Evolutionary conservation across 352 stramenopile species (phyloP), one percentile per base, ranked within the genome.

Genomic region (Phytophthora aleatoria): DNA sequence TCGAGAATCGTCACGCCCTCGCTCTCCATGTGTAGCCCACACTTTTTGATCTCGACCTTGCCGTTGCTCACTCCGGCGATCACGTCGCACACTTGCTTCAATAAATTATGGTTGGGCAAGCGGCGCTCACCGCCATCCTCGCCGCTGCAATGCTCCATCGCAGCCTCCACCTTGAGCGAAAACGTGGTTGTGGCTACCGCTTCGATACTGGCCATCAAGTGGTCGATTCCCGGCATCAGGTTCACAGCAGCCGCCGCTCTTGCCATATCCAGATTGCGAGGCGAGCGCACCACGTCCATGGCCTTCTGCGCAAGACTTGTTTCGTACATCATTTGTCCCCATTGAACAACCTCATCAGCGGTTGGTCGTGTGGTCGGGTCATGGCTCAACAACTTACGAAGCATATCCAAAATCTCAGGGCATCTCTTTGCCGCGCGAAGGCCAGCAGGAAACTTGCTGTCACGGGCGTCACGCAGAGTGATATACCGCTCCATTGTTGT

Each of bases 401-500:
- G 71, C 83, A 92, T 92, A 30, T 79, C 71, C 49, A 93, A 70
- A 27, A 95, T 71, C 59, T 90, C 81, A 20, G 83, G 84, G 43
- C 81, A 90, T 35, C 74, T 74, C 45, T 77, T 78, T 24, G 73
- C 67, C 55, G 79, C 83, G 3, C 58, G 63, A 44, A 90, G 87
- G 16, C 83, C 62, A 3, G 59, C 30, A 13, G 87, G 84, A 30
- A 94, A 86, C 12, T 77, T 81, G 16, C 86, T 78, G 30, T 96
- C 82, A 57, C 87, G 82, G 1, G 91, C 78, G 42, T 87, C 75
- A 38, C 85, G 86, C 53, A 96, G 68, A 12, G 89, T 87, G 26
- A 95, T 78, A 55, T 92, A 95, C 12, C 89, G 85, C 76, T 97
- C 91, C 88, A 97, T 96, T 26, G 84, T 91, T 24, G 91, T 97